phyloP scores from a whole-genome alignment of 2,329 filamentous ascomycete genomes.

The Talaromyces sp. region DNA sequence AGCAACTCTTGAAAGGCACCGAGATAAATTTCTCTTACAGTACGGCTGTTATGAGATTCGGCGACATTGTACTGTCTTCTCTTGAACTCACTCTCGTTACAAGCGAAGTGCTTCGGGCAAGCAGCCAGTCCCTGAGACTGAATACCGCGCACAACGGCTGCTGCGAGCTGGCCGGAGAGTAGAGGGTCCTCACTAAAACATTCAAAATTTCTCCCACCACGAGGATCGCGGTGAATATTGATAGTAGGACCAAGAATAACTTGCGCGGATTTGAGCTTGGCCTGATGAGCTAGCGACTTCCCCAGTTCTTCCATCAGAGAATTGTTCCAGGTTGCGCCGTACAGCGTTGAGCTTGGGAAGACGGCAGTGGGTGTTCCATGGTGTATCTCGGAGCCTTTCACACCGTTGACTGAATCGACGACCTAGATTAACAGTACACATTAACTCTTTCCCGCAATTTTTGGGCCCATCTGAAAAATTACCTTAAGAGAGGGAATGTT shows the following conservation, averaged over 20 bases:
- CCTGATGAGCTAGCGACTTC: conserved; percentile 66
- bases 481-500: conserved; percentile 14
- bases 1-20: conserved; percentile 61
- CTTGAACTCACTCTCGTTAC: conserved; percentile 41
- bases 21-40: conserved; percentile 59
- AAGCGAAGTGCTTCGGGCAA: conserved; percentile 62
- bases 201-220: conserved; percentile 80
- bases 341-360: conserved; percentile 72
- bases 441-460: not conserved
- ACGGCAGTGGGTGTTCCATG: conserved; percentile 68
- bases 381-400: conserved; percentile 65
- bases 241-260: conserved; percentile 73
- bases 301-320: conserved; percentile 67
- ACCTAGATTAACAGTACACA: not conserved
- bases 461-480: not conserved
- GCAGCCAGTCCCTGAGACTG: conserved; percentile 71
- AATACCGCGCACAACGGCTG: conserved; percentile 67
- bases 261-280: conserved; percentile 68
- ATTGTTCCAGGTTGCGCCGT: conserved; percentile 75
- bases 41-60: conserved; percentile 37
- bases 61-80: conserved; percentile 18
- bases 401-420: conserved; percentile 50
- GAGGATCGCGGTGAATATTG: conserved; percentile 75
- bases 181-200: conserved; percentile 80
- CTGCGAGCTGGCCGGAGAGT: conserved; percentile 69